Evolutionary conservation across 345 rosid species (phyloP), one percentile per base, ranked within the genome.

Genomic region (Aurinia saxatilis): DNA sequence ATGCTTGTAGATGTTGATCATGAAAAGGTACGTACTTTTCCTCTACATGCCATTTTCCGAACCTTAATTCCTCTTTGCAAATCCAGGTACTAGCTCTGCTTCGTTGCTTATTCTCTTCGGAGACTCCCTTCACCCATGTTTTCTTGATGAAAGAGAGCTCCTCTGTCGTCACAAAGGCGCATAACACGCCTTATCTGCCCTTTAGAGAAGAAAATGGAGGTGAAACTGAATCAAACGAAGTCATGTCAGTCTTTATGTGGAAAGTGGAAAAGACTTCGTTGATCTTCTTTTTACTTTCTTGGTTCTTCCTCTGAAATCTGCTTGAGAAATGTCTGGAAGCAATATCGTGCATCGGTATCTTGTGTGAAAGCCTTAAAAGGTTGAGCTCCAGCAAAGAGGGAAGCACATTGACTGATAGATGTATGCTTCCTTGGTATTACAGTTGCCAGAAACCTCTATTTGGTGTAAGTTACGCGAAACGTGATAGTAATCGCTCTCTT

Each of bases 81-180:
- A 38, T 61, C 1, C 21, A 66, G 70, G 42, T 66, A n/a, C 39
- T 66, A 13, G 34, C 50, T 39, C 35, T 66, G 44, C 2, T 66
- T 17, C 44, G 19, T 19, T 40, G 45, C 37, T 33, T 57, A 45
- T 35, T 66, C 25, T 27, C 45, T 48, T 66, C 70, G 8, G 52
- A 54, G 7, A 44, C 70, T 34, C 70, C 70, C 25, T 55, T 66
- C 52, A 66, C 55, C 7, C 63, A 66, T 54, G 54, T 23, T 1
- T 56, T 66, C 50, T 49, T 66, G 44, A 19, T 0, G 37, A 66
- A 55, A 34, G 15, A 21, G 2, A 59, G 30, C 48, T 45, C 65
- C 11, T 45, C 23, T 33, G 14, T 4, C 12, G 31, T 44, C 2
- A 42, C 41, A 59, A 60, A 21, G 62, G 14, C 25, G 8, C 49